Base-by-base conservation (phyloP, 2,329 filamentous ascomycete genomes). In the Triangularia verruculosa region DNA sequence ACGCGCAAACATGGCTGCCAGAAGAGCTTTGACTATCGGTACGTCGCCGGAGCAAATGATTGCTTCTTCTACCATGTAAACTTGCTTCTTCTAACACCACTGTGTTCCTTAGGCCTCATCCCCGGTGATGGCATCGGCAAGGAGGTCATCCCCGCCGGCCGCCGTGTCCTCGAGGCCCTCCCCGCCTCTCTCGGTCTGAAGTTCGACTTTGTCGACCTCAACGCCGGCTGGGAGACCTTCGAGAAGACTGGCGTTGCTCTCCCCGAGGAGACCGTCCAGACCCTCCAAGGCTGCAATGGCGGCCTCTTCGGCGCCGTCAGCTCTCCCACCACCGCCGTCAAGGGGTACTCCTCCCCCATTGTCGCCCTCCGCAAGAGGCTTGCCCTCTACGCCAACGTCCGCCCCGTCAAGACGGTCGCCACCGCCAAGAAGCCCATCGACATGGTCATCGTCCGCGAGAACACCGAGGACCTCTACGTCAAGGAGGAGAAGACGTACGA, bases 401-500 rank as follows among this genome's bases (percentile, higher is more conserved):
- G 95, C 39, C 94, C 94, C 61, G 95, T 98, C 77, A 97, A 97
- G 83, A 90, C 90, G 54, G 86, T 92, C 67, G 74, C 82, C 67
- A 89, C 86, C 32, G 84, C 86, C 61, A 70, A 78, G 54, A 84
- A 83, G 72, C 89, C 90, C 67, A 93, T 97, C 74, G 95, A 99
- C 80, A 89, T 99, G 77, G 95, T 99, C 73, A 99, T 98, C 73
- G 95, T 98, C 61, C 91, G 95, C 69, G 95, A 99, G 80, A 99
- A 99, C 83, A 99, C 95, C 30, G 95, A 99, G 81, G 95, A 99
- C 77, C 85, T 99, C 47, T 97, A 97, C 79, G 94, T 99, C 72
- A 98, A 98, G 82, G 91, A 98, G 77, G 95, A 99, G 82, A 89
- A 83, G 77, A 97, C 93, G 22, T 89, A 86, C 75, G 86, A 91